Evolutionary conservation across 805 yeast genomes (phyloP).

Genomic region (Scheffersomyces amazonensis): DNA sequence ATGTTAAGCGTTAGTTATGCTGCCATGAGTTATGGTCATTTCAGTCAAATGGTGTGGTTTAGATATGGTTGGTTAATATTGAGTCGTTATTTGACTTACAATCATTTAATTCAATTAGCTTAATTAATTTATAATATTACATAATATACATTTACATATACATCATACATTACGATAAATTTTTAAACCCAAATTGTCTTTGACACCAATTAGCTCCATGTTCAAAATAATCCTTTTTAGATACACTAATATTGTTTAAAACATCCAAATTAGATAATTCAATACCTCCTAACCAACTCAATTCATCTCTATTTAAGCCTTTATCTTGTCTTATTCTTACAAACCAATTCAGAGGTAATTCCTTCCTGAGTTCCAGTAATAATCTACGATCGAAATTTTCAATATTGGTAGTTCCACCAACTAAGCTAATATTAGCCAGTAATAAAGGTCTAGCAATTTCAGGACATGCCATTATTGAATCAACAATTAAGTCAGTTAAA

Average conservation of each 20-base stretch:
- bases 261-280: constrained; percentile 36
- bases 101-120: constrained; percentile 54
- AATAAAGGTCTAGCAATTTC: constrained; percentile 71
- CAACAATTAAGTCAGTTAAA: constrained; percentile 76
- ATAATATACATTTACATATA: not conserved
- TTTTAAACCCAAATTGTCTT: constrained; percentile 47
- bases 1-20: constrained; percentile 46
- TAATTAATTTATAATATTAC: constrained; percentile 1
- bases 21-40: constrained; percentile 81
- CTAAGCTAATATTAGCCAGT: constrained; percentile 71
- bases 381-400: constrained; percentile 67
- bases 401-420: constrained; percentile 80
- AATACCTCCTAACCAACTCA: constrained; percentile 38
- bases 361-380: constrained; percentile 57
- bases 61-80: constrained; percentile 82
- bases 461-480: constrained; percentile 68
- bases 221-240: constrained; percentile 81
- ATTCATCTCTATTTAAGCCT: constrained; percentile 17
- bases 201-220: constrained; percentile 68
- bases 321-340: constrained; percentile 40
- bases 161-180: constrained; percentile 8
- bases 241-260: constrained; percentile 52
- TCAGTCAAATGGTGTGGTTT: constrained; percentile 93
- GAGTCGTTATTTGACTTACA: constrained; percentile 74
- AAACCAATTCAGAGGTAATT: constrained; percentile 69